These are phyloP conservation scores for Leptographium lundbergii DNA, from an alignment of 2,329 filamentous ascomycete species.

Conservation along the genomic window DNA sequence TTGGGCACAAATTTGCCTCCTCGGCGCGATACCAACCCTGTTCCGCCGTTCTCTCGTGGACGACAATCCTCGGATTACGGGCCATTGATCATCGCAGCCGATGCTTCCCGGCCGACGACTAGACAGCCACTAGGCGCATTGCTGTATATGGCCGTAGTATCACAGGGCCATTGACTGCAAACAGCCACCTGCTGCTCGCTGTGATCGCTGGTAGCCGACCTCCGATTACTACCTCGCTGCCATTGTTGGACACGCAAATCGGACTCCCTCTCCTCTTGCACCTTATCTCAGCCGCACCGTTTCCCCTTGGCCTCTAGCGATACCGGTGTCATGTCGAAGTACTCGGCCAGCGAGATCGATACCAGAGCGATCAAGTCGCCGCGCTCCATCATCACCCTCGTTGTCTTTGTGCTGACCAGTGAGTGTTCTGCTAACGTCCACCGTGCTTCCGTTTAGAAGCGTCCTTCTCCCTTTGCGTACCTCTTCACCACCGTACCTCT, in stretches of 20 bases:
- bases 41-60: neutral
- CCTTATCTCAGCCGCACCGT: neutral
- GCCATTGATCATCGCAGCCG: neutral
- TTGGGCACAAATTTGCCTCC: neutral
- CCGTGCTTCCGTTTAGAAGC: no score
- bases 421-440: constrained; percentile 23
- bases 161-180: no score
- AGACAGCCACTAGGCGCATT: neutral
- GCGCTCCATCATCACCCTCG: constrained; percentile 57
- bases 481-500: no score
- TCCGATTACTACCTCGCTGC: no score
- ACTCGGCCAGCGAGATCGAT: constrained; percentile 21
- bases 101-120: neutral
- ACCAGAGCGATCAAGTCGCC: constrained; percentile 47
- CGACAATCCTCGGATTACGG: neutral
- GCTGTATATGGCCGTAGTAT: neutral
- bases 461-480: neutral
- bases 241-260: no score
- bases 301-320: neutral
- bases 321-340: neutral
- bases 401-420: constrained; percentile 61
- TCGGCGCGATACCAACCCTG: neutral
- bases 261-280: no score
- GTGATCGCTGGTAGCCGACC: no score
- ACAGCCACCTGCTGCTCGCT: no score